Base-by-base conservation (phyloP, 2,329 filamentous ascomycete genomes). In the Aspergillus fructus region DNA sequence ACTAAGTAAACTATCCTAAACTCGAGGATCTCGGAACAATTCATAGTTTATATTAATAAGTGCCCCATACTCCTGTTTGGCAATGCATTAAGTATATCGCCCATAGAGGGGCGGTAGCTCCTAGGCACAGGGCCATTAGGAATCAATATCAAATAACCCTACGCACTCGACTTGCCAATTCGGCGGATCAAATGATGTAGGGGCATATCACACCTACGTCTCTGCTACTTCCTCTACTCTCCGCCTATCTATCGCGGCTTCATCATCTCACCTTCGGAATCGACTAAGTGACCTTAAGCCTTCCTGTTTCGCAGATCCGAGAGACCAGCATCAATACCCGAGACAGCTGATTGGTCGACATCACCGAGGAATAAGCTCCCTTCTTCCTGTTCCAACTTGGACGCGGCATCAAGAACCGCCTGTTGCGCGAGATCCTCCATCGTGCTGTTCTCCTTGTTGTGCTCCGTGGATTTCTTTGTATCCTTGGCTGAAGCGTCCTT, bases 321-420 rank as follows among this genome's bases (percentile, higher is more conserved):
- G 93, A 96, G 89, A 87, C 91, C 9, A 88, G 89, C 41, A 86
- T 92, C 73, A 17, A 69, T 62, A 5, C 63, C 66, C 3, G 69
- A 66, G 8, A 66, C 60, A 33, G 64, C 60, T 34, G 46, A 17
- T 19, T 21, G 53, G 27, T 66, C 59, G 51, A 60, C 51, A 53
- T 73, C 68, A 11, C 67, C 70, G 12, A 62, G 59, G 48, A 69
- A 59, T 2, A 70, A 55, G 27, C 64, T 65, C 1, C 65, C 65
- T 53, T 74, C 71, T 21, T 74, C 66, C 50, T 68, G 53, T 48
- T 68, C 65, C 47, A 73, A 53, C 49, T 65, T 63, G 2, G 67
- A 58, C 3, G 71, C 71, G 2, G 69, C 70, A 37, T 77, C 74
- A 5, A 77, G 64, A 27, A 77, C 65, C 49, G 71, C 59, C 21